Base-by-base conservation (phyloP, 306 rosid species). In the Quercus ilex region DNA sequence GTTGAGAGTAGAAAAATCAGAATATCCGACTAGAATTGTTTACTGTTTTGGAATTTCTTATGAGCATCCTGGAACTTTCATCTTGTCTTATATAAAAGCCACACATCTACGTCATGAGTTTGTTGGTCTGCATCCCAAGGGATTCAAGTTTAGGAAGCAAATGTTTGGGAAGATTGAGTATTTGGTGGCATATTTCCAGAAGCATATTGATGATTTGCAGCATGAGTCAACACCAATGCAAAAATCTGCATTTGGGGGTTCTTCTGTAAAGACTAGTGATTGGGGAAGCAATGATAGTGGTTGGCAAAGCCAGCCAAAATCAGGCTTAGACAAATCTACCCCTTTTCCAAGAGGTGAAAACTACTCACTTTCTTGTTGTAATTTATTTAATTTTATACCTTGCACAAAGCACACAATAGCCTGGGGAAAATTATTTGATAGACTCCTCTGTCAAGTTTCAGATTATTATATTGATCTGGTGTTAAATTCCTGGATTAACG, bases 61-160 rank as follows among this genome's bases (percentile, higher is more conserved):
- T 71, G 87, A 83, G 72, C 85, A 86, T 83, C 89, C 89, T 35
- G 89, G 89, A 31, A 74, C 82, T 69, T 86, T 83, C 77, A 74
- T 86, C 73, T 71, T 86, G 87, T 80, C 81, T 28, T 86, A 83
- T 79, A 83, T 86, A 67, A 78, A 81, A 83, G 78, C 79, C 67
- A 83, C 78, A 80, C 78, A 75, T 71, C 77, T 78, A 19, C 89
- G n/a, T 78, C 89, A 83, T 33, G 85, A 86, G 81, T 86, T 56
- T 75, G 62, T 86, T 78, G 89, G 85, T 55, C 67, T 86, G 56
- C 85, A 83, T 71, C 87, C 85, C 17, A 83, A 81, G 69, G 89
- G 89, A 74, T 81, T 86, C 83, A 86, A 68, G 82, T 86, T 86
- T 59, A 81, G 89, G 83, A 86, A 83, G 79, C 89, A 86, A 58